Evolutionary conservation across 441 rosid species (phyloP), one percentile per base, ranked within the genome.

Genomic region (Gossypium davidsonii): DNA sequence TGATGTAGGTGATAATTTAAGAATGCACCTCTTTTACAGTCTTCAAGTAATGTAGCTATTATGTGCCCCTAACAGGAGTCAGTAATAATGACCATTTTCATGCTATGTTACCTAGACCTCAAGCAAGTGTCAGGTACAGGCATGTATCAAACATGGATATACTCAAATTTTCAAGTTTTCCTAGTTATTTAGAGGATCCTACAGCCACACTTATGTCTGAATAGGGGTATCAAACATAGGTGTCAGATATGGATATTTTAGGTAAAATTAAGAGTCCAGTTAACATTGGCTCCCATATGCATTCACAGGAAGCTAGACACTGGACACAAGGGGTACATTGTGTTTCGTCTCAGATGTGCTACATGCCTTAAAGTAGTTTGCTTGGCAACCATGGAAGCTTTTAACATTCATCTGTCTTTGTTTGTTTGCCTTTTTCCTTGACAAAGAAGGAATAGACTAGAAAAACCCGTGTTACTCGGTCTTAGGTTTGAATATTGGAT

Each of bases 1-100:
- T 21, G 74, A 83, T 81, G 94, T 85, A 75, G 60, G 70, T 71
- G 55, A 57, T 66, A 9, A 17, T 59, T 60, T 37, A 4, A 7
- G 52, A 31, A 26, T 4, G 26, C 46, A 44, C 14, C 48, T 18
- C 6, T 23, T 70, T 44, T 48, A 6, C 11, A 17, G 20, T 62
- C 28, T 75, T 39, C 34, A 51, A 69, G 31, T 49, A 39, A 31
- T 14, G 2, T 53, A 57, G 49, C 37, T 53, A 5, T 69, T 39
- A 53, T 34, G 18, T 70, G 7, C 63, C 2, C 10, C 64, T 56
- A 9, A 34, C 23, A 17, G 34, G 34, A 52, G 37, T 56, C 8
- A 25, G 4, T 58, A n/a, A 23, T 14, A 15, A 49, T 28, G 42
- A 26, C 42, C 60, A 28, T 37, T 28, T 7, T 10, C 34, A 42